Base-by-base conservation (phyloP, 139 green algal genomes). In the Tetradesmus lagerheimii region DNA sequence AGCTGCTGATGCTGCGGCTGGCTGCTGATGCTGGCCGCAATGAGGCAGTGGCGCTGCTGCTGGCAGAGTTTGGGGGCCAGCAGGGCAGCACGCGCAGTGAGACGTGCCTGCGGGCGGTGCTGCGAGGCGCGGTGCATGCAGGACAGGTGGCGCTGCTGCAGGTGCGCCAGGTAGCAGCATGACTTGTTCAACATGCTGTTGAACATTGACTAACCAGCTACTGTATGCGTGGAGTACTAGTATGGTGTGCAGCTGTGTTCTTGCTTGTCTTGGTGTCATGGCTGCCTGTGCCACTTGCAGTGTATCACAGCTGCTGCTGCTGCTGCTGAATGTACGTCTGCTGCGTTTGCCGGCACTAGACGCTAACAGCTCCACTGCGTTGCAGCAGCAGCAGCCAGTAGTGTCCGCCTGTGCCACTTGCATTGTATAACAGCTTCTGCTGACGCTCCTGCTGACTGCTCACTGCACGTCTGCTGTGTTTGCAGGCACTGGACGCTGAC, bases 1-100 rank as follows among this genome's bases (percentile, higher is more conserved):
- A 88, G 83, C 64, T 88, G 62, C 27, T 88, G 62, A 62, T 88
- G 62, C 64, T 88, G 83, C 62, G 83, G 35, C 38, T 88, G 38
- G 83, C 83, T 15, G 83, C 83, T 31, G 83, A 38, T 66, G 83
- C 38, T 43, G 83, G 83, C 14, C 64, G 38, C 29, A 25, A 66
- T 25, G 38, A 27, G 64, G 83, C 83, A 25, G 83, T 88, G 38
- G 14, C 34, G 64, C 9, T 88, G 62, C 35, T 88, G 83, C 62
- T 88, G 62, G 37, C 25, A 11, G 83, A 80, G 38, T 88, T 88
- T 80, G 83, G 83, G 25, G 83, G 62, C 2, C 37, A 18, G 11
- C 43, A 53, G 27, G 29, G 64, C 37, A 37, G 83, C 38, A 8
- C 27, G 38, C 57, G 57, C 57, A 9, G 12, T n/a, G 83, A 88